These are phyloP conservation scores for Neoboletus subvelutipes DNA, from an alignment of 768 basidiomycete species.

Conservation along the genomic window DNA sequence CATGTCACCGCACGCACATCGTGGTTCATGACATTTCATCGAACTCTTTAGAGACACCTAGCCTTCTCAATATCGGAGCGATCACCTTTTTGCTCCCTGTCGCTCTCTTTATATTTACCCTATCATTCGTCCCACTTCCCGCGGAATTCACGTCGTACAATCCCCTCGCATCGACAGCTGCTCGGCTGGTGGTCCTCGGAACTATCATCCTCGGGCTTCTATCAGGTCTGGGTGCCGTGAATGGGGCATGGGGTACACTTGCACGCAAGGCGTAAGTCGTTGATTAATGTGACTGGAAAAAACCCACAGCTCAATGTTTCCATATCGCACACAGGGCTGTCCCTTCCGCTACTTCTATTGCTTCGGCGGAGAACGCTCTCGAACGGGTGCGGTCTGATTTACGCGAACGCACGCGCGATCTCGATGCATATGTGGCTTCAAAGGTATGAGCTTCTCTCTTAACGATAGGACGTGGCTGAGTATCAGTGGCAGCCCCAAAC, in stretches of 20 bases:
- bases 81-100: slow-evolving; percentile 46
- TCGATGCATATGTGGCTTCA: slow-evolving; percentile 22
- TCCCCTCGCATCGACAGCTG: slow-evolving; percentile 47
- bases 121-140: slow-evolving; percentile 72
- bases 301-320: slow-evolving; percentile 5
- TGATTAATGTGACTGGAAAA: slow-evolving; percentile 13
- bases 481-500: slow-evolving; percentile 19
- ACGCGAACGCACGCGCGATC: slow-evolving; percentile 31
- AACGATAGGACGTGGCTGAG: slow-evolving; percentile 9
- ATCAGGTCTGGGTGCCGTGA: slow-evolving; percentile 77
- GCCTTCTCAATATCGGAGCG: slow-evolving; percentile 20
- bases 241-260: slow-evolving; percentile 54
- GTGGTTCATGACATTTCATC: neutral
- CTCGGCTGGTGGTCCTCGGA: slow-evolving; percentile 73
- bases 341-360: slow-evolving; percentile 36
- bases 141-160: slow-evolving; percentile 41
- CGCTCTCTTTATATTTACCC: slow-evolving; percentile 50
- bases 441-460: slow-evolving; percentile 22
- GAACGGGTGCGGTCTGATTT: slow-evolving; percentile 62
- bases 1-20: neutral
- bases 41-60: slow-evolving; percentile 22
- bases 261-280: slow-evolving; percentile 25
- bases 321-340: slow-evolving; percentile 18
- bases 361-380: slow-evolving; percentile 56
- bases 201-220: slow-evolving; percentile 76